A percentile compares a stretch with the other conserved stretches of the same genome.
Evolutionary conservation across 768 basidiomycete species (phyloP).

Genomic region (Tricholoma matsutake): DNA sequence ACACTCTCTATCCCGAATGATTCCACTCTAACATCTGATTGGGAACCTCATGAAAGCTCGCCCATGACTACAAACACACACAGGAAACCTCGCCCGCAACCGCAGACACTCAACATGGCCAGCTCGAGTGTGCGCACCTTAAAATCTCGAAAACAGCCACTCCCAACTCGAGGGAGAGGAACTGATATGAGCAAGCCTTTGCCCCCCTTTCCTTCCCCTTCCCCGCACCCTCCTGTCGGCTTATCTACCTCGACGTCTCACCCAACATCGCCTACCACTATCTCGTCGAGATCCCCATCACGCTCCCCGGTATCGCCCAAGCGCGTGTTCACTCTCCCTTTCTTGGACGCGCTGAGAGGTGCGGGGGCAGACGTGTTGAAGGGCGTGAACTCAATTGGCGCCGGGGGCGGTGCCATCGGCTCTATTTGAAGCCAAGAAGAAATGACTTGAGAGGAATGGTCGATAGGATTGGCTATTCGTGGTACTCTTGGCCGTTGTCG

Average conservation of each 20-base stretch:
- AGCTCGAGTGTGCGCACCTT: neutral
- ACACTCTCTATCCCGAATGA: neutral
- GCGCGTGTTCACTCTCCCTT: conserved; percentile 2
- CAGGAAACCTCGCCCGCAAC: neutral
- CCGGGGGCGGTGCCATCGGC: neutral
- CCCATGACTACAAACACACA: too few species aligned
- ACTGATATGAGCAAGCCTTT: neutral
- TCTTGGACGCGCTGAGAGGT: conserved; percentile 3
- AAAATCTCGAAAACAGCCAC: neutral
- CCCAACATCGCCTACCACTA: neutral
- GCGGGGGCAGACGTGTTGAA: conserved; percentile 4
- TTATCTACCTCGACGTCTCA: neutral
- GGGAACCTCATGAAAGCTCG: neutral
- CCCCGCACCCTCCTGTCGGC: neutral
- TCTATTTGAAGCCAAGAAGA: neutral
- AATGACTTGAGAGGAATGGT: neutral
- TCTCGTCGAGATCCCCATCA: neutral
- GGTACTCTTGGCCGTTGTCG: neutral
- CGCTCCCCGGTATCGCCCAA: neutral
- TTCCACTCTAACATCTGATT: neutral
- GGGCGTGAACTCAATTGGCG: conserved; percentile 5
- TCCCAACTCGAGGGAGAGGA: neutral
- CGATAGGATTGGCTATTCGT: neutral
- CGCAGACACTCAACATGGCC: neutral
- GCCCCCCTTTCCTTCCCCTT: neutral